Evolutionary conservation across 2,329 filamentous ascomycete genomes (phyloP).

Genomic region (Tolypocladium ophioglossoides): DNA sequence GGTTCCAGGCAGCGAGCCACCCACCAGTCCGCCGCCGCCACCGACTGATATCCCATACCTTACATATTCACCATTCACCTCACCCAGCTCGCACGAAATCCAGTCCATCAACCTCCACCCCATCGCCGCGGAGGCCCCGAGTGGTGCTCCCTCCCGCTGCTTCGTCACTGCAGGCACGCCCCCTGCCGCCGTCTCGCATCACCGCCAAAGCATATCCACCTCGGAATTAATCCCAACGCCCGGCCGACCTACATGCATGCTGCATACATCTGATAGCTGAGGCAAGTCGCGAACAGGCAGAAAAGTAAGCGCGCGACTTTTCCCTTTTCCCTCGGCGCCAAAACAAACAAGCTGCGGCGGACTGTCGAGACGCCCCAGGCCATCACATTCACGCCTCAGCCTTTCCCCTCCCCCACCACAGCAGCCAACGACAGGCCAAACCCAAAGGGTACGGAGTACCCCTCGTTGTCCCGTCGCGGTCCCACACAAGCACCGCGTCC

Average conservation of each 20-base stretch:
- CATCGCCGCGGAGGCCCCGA: not conserved
- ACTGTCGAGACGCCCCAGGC: not conserved
- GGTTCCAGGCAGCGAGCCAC: not conserved
- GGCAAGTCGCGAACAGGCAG: not conserved
- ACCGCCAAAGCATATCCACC: not conserved
- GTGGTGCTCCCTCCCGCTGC: not conserved
- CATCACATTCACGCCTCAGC: not conserved
- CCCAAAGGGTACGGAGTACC: not conserved
- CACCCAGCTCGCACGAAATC: not conserved
- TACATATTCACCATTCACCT: not conserved
- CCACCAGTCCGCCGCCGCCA: not conserved
- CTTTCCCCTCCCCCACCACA: not conserved
- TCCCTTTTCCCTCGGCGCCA: not conserved
- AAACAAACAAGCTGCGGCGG: not conserved
- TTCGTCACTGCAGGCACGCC: not conserved
- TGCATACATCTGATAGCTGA: not conserved
- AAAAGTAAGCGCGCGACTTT: not conserved
- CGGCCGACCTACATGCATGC: not conserved
- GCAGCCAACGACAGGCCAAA: not conserved
- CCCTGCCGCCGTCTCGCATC: not conserved
- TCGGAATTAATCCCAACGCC: not conserved
- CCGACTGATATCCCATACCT: not conserved
- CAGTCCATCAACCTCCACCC: not conserved
- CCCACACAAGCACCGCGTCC: slow-evolving; percentile 25
- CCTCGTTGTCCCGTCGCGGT: slow-evolving; percentile 11